These are phyloP conservation scores for Sporothrix brasiliensis DNA, from an alignment of 2,329 filamentous ascomycete species.

Conservation along the genomic window DNA sequence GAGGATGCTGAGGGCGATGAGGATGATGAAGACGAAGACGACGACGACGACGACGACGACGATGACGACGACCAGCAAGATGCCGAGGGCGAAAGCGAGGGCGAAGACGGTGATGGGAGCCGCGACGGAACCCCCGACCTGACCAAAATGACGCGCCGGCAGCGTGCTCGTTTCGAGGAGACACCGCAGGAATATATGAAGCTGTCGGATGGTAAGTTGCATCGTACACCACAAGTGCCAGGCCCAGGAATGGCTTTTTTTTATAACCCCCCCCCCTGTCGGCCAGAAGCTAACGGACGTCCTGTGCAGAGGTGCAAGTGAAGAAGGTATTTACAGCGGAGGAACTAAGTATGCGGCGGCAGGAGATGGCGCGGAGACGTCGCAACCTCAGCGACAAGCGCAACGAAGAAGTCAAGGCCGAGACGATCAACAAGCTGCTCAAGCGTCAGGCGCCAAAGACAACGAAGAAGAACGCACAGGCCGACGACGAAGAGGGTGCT, in stretches of 20 bases:
- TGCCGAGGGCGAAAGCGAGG: slow-evolving; percentile 47
- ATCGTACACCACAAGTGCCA: not conserved
- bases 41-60: slow-evolving; percentile 49
- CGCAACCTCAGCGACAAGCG: slow-evolving; percentile 67
- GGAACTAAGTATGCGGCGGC: slow-evolving; percentile 63
- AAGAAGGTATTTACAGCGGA: slow-evolving; percentile 66
- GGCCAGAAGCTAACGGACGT: not conserved
- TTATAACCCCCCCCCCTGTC: not conserved
- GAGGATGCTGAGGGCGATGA: slow-evolving; percentile 48
- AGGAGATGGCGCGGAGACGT: slow-evolving; percentile 64
- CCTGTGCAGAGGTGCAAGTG: slow-evolving; percentile 59
- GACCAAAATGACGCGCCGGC: slow-evolving; percentile 63
- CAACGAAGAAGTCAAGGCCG: slow-evolving; percentile 73
- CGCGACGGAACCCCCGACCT: slow-evolving; percentile 57
- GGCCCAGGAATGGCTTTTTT: not conserved
- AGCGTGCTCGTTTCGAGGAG: slow-evolving; percentile 61
- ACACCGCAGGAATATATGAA: slow-evolving; percentile 60
- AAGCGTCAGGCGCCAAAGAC: slow-evolving; percentile 83
- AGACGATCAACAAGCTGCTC: slow-evolving; percentile 87
- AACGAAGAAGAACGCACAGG: slow-evolving; percentile 55
- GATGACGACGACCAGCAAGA: slow-evolving; percentile 47
- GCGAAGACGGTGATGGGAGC: slow-evolving; percentile 49
- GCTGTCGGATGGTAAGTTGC: slow-evolving; percentile 59
- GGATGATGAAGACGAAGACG: slow-evolving; percentile 38
- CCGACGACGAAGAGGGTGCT: slow-evolving; percentile 51